A percentile compares a stretch with the other conserved stretches of the same genome.
Evolutionary conservation across 2,329 filamentous ascomycete species (phyloP).

Genomic region (Teratosphaeria nubilosa): DNA sequence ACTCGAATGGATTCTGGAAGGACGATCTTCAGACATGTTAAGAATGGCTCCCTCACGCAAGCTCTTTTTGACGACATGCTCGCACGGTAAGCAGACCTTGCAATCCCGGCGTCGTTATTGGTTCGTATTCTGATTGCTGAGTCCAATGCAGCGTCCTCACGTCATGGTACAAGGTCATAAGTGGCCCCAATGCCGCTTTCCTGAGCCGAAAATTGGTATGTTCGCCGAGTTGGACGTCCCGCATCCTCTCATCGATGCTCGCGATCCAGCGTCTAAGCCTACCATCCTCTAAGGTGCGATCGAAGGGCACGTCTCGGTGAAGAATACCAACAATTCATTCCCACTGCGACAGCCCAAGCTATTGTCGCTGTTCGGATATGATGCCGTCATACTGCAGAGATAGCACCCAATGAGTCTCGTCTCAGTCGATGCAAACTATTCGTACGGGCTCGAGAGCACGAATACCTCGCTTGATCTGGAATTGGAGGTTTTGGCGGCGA

Average conservation of each 20-base stretch:
- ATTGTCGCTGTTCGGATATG: constrained; percentile 36
- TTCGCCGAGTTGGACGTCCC: too few relatives aligned
- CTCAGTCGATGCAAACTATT: too few relatives aligned
- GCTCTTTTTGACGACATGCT: constrained; percentile 22
- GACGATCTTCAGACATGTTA: too few relatives aligned
- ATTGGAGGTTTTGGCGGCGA: too few relatives aligned
- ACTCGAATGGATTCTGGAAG: too few relatives aligned
- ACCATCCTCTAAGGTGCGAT: constrained; percentile 44
- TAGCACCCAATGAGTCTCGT: background rate
- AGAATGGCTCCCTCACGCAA: constrained; percentile 3
- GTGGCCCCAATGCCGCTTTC: background rate
- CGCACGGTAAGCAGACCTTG: constrained; percentile 5
- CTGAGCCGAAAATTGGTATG: too few relatives aligned
- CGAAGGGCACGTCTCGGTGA: constrained; percentile 52
- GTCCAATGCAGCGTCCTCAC: constrained; percentile 8
- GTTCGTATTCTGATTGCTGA: too few relatives aligned
- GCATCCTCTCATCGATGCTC: constrained; percentile 36
- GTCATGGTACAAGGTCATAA: constrained; percentile 12
- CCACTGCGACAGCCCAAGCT: constrained; percentile 40
- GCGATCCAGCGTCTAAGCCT: constrained; percentile 38
- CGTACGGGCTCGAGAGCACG: too few relatives aligned
- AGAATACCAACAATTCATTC: constrained; percentile 45
- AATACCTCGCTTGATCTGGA: too few relatives aligned
- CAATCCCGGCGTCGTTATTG: too few relatives aligned
- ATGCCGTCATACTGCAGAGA: constrained; percentile 8